Conservation (phyloP, 768 basidiomycete genomes). For the Lentinula raphanica region DNA sequence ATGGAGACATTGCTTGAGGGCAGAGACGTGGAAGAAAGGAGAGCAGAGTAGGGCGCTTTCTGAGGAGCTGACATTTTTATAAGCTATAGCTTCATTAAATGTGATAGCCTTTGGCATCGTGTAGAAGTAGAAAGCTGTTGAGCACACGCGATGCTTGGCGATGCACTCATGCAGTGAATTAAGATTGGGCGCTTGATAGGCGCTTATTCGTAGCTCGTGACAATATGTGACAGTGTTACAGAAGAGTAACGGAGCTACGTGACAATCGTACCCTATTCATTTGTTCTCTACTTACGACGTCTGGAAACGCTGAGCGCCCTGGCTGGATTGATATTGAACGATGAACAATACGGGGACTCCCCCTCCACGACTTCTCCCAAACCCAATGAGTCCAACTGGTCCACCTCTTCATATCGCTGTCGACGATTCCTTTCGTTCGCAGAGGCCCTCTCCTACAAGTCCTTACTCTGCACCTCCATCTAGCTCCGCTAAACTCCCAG, state of each 20-base stretch:
- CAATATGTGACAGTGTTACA: not conserved
- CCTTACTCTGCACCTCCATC: conserved; percentile 32
- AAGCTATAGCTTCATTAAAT: not conserved
- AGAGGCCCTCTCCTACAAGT: not conserved
- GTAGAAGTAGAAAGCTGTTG: not conserved
- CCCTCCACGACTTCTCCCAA: not conserved
- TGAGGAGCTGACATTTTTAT: not conserved
- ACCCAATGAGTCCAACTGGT: not conserved
- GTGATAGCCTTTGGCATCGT: not conserved
- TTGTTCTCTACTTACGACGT: not conserved
- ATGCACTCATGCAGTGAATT: too few relatives aligned
- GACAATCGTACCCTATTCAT: not conserved
- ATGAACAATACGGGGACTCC: conserved; percentile 2
- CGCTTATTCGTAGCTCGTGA: too few relatives aligned
- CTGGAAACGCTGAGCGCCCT: conserved; percentile 3
- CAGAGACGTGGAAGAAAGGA: not conserved
- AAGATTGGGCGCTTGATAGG: not conserved
- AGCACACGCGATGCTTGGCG: not conserved
- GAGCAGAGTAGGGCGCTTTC: too few relatives aligned
- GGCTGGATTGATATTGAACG: conserved; percentile 3
- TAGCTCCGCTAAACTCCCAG: conserved; percentile 34
- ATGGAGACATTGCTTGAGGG: not conserved
- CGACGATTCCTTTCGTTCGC: conserved; percentile 3
- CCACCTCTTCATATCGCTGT: conserved; percentile 3
- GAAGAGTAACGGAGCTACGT: not conserved